A percentile compares a stretch with the other conserved stretches of the same genome.
phyloP scores from a whole-genome alignment of 352 stramenopile species.

The Phytophthora sojae region DNA sequence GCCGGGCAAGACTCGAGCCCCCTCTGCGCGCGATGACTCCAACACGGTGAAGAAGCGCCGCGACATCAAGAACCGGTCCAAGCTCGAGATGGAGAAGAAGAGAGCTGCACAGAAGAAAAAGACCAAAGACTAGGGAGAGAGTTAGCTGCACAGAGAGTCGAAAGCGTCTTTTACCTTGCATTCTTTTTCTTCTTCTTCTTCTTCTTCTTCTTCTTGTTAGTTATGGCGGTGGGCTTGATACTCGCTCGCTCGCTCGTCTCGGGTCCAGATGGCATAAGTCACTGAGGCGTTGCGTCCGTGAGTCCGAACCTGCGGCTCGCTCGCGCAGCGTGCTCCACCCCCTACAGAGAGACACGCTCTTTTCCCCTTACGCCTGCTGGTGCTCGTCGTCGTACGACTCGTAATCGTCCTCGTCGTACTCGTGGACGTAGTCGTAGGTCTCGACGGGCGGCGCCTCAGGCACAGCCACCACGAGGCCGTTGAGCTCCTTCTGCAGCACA shows the following conservation, averaged over 20 bases:
- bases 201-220: slow-evolving; percentile 18
- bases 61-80: slow-evolving; percentile 74
- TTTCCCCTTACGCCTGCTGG: slow-evolving; percentile 44
- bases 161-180: slow-evolving; percentile 29
- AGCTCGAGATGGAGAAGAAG: slow-evolving; percentile 74
- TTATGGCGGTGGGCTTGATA: slow-evolving; percentile 25
- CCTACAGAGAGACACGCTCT: background rate
- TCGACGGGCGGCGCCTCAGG: slow-evolving; percentile 86
- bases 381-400: slow-evolving; percentile 77
- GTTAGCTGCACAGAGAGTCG: slow-evolving; percentile 10
- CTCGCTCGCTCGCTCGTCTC: slow-evolving; percentile 3
- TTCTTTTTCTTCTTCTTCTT: background rate
- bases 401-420: slow-evolving; percentile 88
- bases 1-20: background rate
- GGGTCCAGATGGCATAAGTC: background rate
- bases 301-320: slow-evolving; percentile 5
- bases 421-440: slow-evolving; percentile 85
- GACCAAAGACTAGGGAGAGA: slow-evolving; percentile 33
- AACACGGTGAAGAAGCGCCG: slow-evolving; percentile 54
- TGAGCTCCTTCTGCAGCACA: slow-evolving; percentile 84
- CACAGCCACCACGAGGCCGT: slow-evolving; percentile 89
- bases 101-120: slow-evolving; percentile 62
- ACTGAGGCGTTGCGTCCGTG: background rate
- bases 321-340: background rate
- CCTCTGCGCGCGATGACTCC: slow-evolving; percentile 7